Evolutionary conservation across 2,329 filamentous ascomycete species (phyloP).

Genomic region (Pleoardoris graminearum): DNA sequence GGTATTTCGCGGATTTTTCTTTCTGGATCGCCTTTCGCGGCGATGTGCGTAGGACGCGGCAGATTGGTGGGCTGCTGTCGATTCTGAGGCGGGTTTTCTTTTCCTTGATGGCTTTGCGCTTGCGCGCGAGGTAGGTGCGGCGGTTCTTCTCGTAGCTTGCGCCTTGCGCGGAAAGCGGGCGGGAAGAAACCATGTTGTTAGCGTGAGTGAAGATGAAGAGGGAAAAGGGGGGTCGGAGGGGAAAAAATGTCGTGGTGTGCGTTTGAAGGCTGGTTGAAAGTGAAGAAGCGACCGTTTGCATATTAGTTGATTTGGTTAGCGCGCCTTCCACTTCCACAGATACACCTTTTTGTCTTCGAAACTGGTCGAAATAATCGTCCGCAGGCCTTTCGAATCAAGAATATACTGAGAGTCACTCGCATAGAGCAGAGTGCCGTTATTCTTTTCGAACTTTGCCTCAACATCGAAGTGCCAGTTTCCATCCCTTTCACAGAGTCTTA

Average conservation of each 20-base stretch:
- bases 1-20: background rate
- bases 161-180: background rate
- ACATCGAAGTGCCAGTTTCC: slow-evolving; percentile 64
- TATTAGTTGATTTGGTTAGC: background rate
- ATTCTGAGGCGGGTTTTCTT: background rate
- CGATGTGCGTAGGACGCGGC: slow-evolving; percentile 7
- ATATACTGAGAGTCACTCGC: slow-evolving; percentile 70
- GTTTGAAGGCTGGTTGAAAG: background rate
- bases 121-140: background rate
- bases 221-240: background rate
- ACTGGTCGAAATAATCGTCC: slow-evolving; percentile 68
- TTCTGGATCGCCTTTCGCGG: slow-evolving; percentile 7
- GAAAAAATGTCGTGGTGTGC: background rate
- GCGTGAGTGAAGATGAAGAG: background rate
- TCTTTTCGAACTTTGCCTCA: slow-evolving; percentile 75
- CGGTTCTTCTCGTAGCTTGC: background rate
- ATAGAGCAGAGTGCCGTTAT: slow-evolving; percentile 89
- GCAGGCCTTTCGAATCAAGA: slow-evolving; percentile 26
- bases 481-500: slow-evolving; percentile 48
- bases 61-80: background rate
- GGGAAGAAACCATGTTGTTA: background rate
- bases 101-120: background rate
- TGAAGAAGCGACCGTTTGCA: background rate
- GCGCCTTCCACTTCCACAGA: slow-evolving; percentile 57
- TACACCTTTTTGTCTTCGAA: slow-evolving; percentile 76